These are phyloP conservation scores for Linnemannia zychae DNA, from an alignment of 192 early-diverging fungal genomes.

Conservation along the genomic window DNA sequence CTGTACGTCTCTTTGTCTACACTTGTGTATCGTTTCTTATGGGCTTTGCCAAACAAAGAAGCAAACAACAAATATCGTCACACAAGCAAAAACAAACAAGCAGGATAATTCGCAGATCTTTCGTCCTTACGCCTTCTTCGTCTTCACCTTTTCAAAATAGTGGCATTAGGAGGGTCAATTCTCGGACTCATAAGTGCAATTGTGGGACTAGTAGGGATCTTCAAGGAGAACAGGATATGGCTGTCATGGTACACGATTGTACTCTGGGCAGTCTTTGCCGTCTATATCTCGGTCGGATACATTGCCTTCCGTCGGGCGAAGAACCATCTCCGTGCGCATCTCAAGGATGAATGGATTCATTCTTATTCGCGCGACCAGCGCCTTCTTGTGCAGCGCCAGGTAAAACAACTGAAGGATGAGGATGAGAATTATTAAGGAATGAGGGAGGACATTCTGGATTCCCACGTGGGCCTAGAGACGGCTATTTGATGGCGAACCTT, in stretches of 20 bases:
- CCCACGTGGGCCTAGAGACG: not conserved
- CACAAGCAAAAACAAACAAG: not conserved
- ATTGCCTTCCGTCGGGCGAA: conserved; percentile 41
- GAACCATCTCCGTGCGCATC: conserved; percentile 39
- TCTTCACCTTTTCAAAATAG: not conserved
- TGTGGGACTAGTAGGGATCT: conserved; percentile 35
- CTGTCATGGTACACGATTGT: conserved; percentile 32
- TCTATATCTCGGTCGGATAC: conserved; percentile 40
- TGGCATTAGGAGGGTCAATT: conserved; percentile 30
- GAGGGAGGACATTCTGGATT: not conserved
- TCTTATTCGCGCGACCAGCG: conserved; percentile 21
- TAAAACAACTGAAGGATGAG: conserved; percentile 14
- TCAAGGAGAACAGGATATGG: conserved; percentile 31
- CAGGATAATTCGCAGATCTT: not conserved
- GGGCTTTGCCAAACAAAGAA: not conserved
- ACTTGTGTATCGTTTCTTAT: not conserved
- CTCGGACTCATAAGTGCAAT: conserved; percentile 17
- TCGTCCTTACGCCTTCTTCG: not conserved
- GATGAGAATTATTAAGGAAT: not conserved
- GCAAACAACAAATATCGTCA: not conserved
- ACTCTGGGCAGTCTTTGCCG: conserved; percentile 43
- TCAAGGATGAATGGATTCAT: conserved; percentile 49
- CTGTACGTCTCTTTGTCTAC: not conserved
- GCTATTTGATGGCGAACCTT: not conserved
- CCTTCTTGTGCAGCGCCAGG: conserved; percentile 40